Base-by-base conservation (phyloP, 805 yeast genomes). In the Starmerella ratchasimensis region DNA sequence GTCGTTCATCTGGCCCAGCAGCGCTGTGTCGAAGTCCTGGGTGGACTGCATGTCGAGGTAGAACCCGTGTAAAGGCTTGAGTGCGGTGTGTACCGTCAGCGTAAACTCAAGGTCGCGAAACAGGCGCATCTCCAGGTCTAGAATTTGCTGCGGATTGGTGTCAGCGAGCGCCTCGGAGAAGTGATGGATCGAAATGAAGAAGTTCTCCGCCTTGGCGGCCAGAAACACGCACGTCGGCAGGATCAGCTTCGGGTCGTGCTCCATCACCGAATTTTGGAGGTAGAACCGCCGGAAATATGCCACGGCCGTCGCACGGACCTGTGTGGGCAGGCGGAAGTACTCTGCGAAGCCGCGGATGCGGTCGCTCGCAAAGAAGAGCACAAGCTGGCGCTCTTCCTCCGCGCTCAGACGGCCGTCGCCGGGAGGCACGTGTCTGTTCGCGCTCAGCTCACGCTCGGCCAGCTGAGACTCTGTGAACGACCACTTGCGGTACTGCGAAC, bases 161-260 rank as follows among this genome's bases (percentile, higher is more conserved):
- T 79, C 75, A 26, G 74, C 71, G 16, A 88, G 69, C 33, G 78
- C 70, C 32, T 71, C 69, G 38, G 81, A 75, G 54, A 88, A 86
- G 9, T 80, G 69, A 30, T 79, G 78, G 42, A 88, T 80, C 20
- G 94, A 72, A 22, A 90, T 78, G 59, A 86, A 88, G 56, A 73
- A 77, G 59, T 90, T 88, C 53, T 90, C 98, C 14, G 86, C 72
- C 58, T 90, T 90, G 30, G 95, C 86, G 5, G 96, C 94, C 24
- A 90, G 62, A 55, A 84, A 90, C 10, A 90, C 69, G 45, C 94
- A 78, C 2, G 93, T 78, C 37, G 74, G 62, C 59, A 90, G 66
- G 15, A 90, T 67, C 42, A 74, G 70, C 52, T 81, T 80, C 9
- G 98, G 98, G 51, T 82, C 90, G 50, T 71, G 72, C 47, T 83